phyloP scores from a whole-genome alignment of 306 rosid genomes.

The Lablab purpureus region DNA sequence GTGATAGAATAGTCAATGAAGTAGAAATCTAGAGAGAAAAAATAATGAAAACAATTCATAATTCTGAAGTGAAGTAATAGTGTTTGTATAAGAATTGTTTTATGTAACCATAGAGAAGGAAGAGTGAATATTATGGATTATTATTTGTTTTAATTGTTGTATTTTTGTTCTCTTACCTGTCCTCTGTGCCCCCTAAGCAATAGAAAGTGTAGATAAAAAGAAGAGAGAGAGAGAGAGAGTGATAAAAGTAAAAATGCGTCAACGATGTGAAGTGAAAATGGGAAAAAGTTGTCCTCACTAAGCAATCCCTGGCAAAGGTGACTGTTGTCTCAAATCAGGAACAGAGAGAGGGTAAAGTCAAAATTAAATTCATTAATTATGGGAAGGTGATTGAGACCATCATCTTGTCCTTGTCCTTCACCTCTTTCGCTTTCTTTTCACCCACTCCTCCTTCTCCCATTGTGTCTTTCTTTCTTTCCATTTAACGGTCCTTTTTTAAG shows the following conservation, averaged over 20 bases:
- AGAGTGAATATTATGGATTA: no score
- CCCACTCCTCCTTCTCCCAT: constrained; percentile 31
- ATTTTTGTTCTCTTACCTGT: no score
- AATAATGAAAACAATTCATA: no score
- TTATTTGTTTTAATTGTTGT: no score
- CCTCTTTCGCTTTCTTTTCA: constrained; percentile 33
- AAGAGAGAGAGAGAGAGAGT: background rate
- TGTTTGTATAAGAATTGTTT: no score
- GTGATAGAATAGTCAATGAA: no score
- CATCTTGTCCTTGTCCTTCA: background rate
- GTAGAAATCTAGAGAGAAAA: no score
- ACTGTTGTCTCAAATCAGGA: constrained; percentile 48
- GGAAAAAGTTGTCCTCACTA: constrained; percentile 34
- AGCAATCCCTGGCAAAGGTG: constrained; percentile 41
- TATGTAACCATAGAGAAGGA: no score
- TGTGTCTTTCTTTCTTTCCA: constrained; percentile 27
- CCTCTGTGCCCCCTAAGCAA: background rate
- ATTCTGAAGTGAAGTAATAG: no score
- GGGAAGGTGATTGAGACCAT: constrained; percentile 24
- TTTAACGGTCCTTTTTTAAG: constrained; percentile 35
- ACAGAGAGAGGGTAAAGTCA: constrained; percentile 59
- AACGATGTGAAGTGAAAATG: constrained; percentile 29
- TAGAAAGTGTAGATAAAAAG: constrained; percentile 14
- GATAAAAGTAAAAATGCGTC: constrained; percentile 20
- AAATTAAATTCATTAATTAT: constrained; percentile 41